Base-by-base conservation (phyloP, 768 basidiomycete species). In the Cyclocybe cylindracea region DNA sequence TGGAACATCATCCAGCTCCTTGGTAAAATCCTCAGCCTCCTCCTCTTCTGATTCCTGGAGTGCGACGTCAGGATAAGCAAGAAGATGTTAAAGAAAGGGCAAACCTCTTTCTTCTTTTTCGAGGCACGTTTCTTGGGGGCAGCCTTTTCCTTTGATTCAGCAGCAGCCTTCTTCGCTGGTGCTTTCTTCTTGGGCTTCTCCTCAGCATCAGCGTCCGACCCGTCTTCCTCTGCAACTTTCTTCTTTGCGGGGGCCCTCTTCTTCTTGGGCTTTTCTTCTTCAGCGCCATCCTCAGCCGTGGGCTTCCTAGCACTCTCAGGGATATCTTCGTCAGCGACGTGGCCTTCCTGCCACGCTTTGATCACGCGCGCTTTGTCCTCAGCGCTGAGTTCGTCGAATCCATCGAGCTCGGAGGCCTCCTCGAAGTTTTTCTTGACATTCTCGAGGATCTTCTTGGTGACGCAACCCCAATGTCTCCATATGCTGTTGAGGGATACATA, bases 391-490 rank as follows among this genome's bases (percentile, higher is more conserved):
- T 86, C 86, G 14, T 93, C 90, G 66, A 79, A 96, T 14, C 94
- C 94, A 64, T 98, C 94, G 35, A 96, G 72, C 1, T 94, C 91
- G 8, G 79, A 75, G 0, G 83, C 74, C 4, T 75, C 74, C 1
- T 76, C 73, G 55, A 88, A 78, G 2, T 72, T 67, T 10, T 75
- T 74, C 70, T 93, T 89, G 68, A 90, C 75, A 64, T 93, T 94
- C 16, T 62, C 64, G 32, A 96, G 60, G 44, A 94, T 82, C 61
- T 79, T 83, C 14, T 75, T 39, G 0, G 92, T 93, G 6, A 80
- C 78, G 64, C 94, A 95, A 14, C 93, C 93, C 92, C 92, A 96
- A 63, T 96, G 94, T 56, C 91, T 84, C 91, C 91, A 96, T 33
- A 77, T 67, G 63, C 89, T 91, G 49, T 41, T 24, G 7, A 34